Base-by-base conservation (phyloP, 768 basidiomycete species). In the Trametopsis cervina region DNA sequence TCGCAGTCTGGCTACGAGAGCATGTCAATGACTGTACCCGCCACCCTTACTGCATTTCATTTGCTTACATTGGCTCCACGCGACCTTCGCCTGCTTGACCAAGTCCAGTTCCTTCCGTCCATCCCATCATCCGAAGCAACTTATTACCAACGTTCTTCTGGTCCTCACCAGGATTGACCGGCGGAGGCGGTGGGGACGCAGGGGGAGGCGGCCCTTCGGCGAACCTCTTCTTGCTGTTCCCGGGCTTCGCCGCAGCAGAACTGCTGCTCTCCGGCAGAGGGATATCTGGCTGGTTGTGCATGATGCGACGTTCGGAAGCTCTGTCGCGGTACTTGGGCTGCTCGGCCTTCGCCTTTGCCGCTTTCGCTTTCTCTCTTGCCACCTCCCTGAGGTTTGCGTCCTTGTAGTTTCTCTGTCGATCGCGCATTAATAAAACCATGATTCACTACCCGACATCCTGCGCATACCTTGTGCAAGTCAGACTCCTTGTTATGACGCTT, bases 91-190 rank as follows among this genome's bases (percentile, higher is more conserved):
- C 87, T 40, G 75, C 75, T 5, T 80, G 75, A 0, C 95, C 95
- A 35, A 98, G 67, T 1, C 95, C 94, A 13, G 77, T 81, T 4
- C 94, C 94, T 58, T 87, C 86, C 53, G 76, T 88, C 94, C 94
- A 98, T 0, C 95, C 96, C 94, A 98, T 97, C 80, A 95, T 94
- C 64, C 91, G 90, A 53, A 98, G 65, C 49, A 99, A 63, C 60
- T 90, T 93, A 61, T 94, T 94, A 4, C 96, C 96, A 10, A 91
- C 78, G 57, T 98, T 98, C 36, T 58, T 81, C 42, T 83, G 80
- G 57, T 97, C 93, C 61, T 89, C 71, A 4, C 80, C 88, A 4
- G 83, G 88, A 56, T 84, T 80, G 3, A 83, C 57, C 2, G 80
- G 72, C 4, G 78, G 74, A 7, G 80, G 79, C 1, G 85, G 79